Conservation (phyloP, 176 grass and related monocot species). For the Bolboschoenus planiculmis region DNA sequence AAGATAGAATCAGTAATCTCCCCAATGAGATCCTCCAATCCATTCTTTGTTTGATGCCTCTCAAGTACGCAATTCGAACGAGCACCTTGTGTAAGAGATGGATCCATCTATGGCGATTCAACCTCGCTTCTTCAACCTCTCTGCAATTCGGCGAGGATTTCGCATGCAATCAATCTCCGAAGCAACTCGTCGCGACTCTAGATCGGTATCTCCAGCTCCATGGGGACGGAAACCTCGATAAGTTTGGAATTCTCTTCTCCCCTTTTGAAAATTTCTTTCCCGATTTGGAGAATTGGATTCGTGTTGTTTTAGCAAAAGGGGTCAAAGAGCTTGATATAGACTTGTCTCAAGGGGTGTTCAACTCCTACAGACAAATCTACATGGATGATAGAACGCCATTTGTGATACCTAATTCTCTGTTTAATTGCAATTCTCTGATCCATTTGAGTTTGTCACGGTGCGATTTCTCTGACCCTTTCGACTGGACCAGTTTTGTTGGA, state of each 20-base stretch:
- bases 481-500: not conserved
- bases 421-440: constrained; percentile 21
- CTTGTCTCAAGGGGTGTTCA: constrained; percentile 8
- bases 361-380: not conserved
- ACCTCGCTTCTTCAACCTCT: constrained; percentile 24
- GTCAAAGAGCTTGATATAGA: constrained; percentile 38
- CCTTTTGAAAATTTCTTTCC: constrained; percentile 6
- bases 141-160: constrained; percentile 45
- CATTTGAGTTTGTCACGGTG: constrained; percentile 28
- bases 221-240: constrained; percentile 28
- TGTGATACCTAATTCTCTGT: constrained; percentile 22
- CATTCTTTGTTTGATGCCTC: constrained; percentile 31
- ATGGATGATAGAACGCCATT: not conserved
- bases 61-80: constrained; percentile 40
- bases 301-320: constrained; percentile 23
- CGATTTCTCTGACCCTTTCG: constrained; percentile 2
- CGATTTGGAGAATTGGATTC: constrained; percentile 34
- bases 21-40: constrained; percentile 51
- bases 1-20: constrained; percentile 43
- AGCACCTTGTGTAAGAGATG: constrained; percentile 41
- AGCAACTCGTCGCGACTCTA: constrained; percentile 19
- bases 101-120: constrained; percentile 21
- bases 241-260: constrained; percentile 31
- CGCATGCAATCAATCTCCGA: constrained; percentile 27
- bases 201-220: constrained; percentile 31